Evolutionary conservation across 495 filamentous ascomycete species (phyloP), one percentile per base, ranked within the genome.

Genomic region (Penicillium lagena): DNA sequence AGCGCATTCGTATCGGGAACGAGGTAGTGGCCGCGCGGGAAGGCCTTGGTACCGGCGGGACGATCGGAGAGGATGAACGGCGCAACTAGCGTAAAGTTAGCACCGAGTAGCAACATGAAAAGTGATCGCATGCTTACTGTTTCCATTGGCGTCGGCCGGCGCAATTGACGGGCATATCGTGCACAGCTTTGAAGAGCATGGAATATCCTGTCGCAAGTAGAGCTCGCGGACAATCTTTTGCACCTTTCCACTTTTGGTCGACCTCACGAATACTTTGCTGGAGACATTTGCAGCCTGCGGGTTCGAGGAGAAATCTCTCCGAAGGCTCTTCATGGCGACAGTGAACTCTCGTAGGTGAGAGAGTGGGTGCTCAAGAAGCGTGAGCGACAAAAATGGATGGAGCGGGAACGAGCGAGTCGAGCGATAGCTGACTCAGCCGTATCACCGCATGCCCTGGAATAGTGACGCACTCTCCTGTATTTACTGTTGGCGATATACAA

Each of bases 201-300:
- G 93, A 52, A 97, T 97, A 63, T 99, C 94, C 71, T 89, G 83
- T 55, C 93, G 80, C 29, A 99, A 76, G 68, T 99, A 97, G 42
- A 97, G 71, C 73, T 99, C 93, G 37, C 89, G 81, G 47, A 97
- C 94, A 62, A 99, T 90, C 71, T 99, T 98, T 68, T 95, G 89
- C 46, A 97, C 93, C 71, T 96, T 97, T 58, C 93, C 93, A 64
- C 79, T 87, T 63, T 85, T 91, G 12, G 89, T 90, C 27, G 93
- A 96, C 45, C 93, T 75, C 49, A 97, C 85, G 55, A 90, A 99
- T 50, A 93, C 78, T 70, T 97, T 95, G 77, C 84, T 95, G 37
- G 83, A 85, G 44, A 95, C 85, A 63, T 85, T 93, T 39, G 79
- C 72, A n/a, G 80, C 73, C 40, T 79, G 73, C 12, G 81, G 75